Percentiles rank a stretch among this genome's conserved stretches.
Evolutionary conservation across 2,329 filamentous ascomycete species (phyloP).

Genomic region (Huntiella bhutanensis): DNA sequence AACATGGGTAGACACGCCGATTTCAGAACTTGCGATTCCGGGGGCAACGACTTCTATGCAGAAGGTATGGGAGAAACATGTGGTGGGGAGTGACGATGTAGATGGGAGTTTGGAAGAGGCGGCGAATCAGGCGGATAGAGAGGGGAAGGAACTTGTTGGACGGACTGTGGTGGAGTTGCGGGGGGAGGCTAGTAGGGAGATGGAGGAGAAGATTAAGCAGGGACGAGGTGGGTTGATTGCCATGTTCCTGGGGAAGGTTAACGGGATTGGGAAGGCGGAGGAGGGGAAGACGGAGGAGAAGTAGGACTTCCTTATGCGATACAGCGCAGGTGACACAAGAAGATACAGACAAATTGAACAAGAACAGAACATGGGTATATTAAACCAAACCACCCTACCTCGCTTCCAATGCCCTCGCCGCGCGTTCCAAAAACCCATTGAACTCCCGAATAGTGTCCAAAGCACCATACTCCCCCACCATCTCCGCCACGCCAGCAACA

Average conservation of each 20-base stretch:
- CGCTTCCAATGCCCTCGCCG: conserved; percentile 31
- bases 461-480: conserved; percentile 30
- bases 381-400: background rate
- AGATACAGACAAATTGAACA: too few relatives aligned
- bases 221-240: conserved; percentile 25
- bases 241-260: conserved; percentile 18
- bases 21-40: conserved; percentile 12
- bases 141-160: conserved; percentile 41
- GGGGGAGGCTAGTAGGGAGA: conserved; percentile 33
- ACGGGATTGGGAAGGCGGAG: conserved; percentile 8
- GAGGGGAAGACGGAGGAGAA: conserved; percentile 1
- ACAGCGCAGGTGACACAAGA: background rate
- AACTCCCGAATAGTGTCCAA: conserved; percentile 40
- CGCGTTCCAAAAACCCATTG: conserved; percentile 43
- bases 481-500: conserved; percentile 33
- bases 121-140: conserved; percentile 42
- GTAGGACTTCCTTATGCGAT: background rate
- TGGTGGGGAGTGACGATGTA: conserved; percentile 37
- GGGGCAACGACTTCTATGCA: background rate
- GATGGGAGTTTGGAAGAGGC: conserved; percentile 45
- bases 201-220: conserved; percentile 38
- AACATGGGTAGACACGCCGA: conserved; percentile 37
- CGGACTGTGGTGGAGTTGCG: conserved; percentile 34
- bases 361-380: too few relatives aligned
- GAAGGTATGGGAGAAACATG: conserved; percentile 27